Base-by-base conservation (phyloP, 805 yeast genomes). In the Yarrowia sp. region DNA sequence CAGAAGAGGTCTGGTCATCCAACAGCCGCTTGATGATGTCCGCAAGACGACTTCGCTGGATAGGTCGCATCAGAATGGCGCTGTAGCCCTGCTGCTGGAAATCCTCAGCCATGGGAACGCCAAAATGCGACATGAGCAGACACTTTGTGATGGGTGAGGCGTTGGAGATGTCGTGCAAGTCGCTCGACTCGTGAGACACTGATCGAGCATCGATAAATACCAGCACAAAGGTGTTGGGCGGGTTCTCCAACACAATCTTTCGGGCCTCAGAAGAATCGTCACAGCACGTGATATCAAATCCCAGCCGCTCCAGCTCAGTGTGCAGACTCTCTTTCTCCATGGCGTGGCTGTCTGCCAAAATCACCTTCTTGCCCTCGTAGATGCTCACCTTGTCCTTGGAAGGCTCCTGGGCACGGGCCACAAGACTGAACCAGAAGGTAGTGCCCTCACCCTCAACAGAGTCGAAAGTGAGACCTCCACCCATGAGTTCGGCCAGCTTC, bases 391-490 rank as follows among this genome's bases (percentile, higher is more conserved):
- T 68, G 5, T 69, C 65, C 43, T 70, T 72, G 4, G 75, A 71
- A 12, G 69, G 71, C 51, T 68, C 63, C 33, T 66, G 67, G 8
- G 71, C 68, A 43, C 72, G 72, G 6, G 77, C 80, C 21, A 69
- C 75, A 63, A 78, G 73, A 38, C 70, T 73, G 65, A 82, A 81
- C 61, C 71, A 71, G 62, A 82, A 83, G 1, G 80, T 78, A 1
- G 83, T 77, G 0, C 86, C 86, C 24, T 73, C 71, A 4, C 81
- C 82, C 66, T 80, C 83, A 7, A 68, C 71, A 65, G 83, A 80
- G 16, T 79, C 81, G 67, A 80, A 81, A 2, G 78, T 73, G 28
- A 82, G 74, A 4, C 73, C 72, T 0, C 85, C 86, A 17, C 80
- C 80, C 84, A 81, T 81, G 17, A 81, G 70, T 54, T 80, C 83